A percentile compares a stretch with the other conserved stretches of the same genome.
phyloP scores from a whole-genome alignment of 768 basidiomycete genomes.

The Serendipita sp. region DNA sequence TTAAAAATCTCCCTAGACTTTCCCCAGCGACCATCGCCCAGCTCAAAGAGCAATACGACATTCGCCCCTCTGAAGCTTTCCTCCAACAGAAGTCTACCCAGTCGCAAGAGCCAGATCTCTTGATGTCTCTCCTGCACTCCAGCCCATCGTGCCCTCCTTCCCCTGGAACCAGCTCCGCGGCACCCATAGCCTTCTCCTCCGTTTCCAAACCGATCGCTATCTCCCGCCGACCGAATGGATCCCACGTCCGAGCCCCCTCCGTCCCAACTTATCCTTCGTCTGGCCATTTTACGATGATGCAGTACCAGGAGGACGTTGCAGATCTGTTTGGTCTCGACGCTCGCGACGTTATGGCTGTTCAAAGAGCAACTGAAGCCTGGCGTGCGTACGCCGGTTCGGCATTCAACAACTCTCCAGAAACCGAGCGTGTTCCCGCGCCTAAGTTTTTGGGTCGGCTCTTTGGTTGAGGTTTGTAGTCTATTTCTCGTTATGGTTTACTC shows the following conservation, averaged over 20 bases:
- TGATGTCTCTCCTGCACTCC: conserved; percentile 4
- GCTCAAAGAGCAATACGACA: conserved; percentile 7
- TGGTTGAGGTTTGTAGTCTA: not conserved
- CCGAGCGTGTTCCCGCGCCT: conserved; percentile 1
- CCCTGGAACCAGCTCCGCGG: not conserved
- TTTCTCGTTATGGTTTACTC: not conserved
- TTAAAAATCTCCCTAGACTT: conserved; percentile 3
- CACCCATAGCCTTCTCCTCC: not conserved
- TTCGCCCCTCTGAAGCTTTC: conserved; percentile 7
- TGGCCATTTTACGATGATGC: not conserved
- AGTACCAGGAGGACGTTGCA: conserved; percentile 1
- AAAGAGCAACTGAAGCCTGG: not conserved
- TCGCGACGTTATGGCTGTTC: not conserved
- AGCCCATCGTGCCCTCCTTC: conserved; percentile 7
- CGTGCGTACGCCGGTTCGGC: not conserved
- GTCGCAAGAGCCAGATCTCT: conserved; percentile 3
- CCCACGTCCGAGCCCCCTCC: conserved; percentile 1
- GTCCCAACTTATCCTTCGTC: not conserved
- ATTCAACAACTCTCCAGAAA: conserved; percentile 3
- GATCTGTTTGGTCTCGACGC: not conserved
- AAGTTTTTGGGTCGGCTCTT: conserved; percentile 4
- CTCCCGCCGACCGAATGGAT: not conserved
- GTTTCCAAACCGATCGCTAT: conserved; percentile 8
- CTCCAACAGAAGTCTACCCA: not conserved
- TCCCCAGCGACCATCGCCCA: conserved; percentile 4